Evolutionary conservation across 768 basidiomycete genomes (phyloP), one percentile per base, ranked within the genome.

Genomic region (Naganishia vishniacii): DNA sequence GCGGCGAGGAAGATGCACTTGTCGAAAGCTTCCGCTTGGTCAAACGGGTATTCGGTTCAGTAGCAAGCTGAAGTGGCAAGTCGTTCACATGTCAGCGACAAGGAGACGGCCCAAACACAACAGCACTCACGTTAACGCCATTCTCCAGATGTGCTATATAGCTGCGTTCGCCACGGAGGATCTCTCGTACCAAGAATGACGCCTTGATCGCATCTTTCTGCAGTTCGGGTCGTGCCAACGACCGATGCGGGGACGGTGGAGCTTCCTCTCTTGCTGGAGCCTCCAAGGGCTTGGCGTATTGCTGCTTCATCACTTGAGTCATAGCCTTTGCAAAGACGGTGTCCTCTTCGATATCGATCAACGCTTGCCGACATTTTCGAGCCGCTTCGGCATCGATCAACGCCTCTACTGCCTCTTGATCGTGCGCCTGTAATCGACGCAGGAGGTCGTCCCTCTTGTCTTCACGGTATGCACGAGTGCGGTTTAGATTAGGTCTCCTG

Each of bases 301-400:
- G 59, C 4, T n/a, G 20, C 13, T 31, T 28, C 62, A 65, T 51
- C 11, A 60, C 58, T 31, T 65, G 46, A 4, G 26, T 26, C 32
- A 65, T 59, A 4, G 46, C 48, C 29, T 59, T 59, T n/a, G 59
- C 64, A 25, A 65, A 65, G 7, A 42, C 58, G 31, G n/a, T 42
- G 23, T 65, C 64, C 9, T 65, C 64, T 28, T 65, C 64, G 25
- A 65, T 65, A 29, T 65, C 56, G 34, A 65, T 49, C 64, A 65
- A 48, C 20, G 41, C 46, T 45, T 65, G 64, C 20, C 64, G 51
- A 28, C 58, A 59, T 47, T 31, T 31, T 60, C 64, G 28, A 3
- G 18, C 7, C 4, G 37, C 53, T 56, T 56, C 53, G 37, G 53
- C 53, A 41, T 56, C 18, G 20, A 56, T 56, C 13, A 56, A 26